A percentile compares a stretch with the other conserved stretches of the same genome.
These are phyloP conservation scores for Neonectria faginata DNA, from an alignment of 2,329 filamentous ascomycete genomes.

Conservation along the genomic window DNA sequence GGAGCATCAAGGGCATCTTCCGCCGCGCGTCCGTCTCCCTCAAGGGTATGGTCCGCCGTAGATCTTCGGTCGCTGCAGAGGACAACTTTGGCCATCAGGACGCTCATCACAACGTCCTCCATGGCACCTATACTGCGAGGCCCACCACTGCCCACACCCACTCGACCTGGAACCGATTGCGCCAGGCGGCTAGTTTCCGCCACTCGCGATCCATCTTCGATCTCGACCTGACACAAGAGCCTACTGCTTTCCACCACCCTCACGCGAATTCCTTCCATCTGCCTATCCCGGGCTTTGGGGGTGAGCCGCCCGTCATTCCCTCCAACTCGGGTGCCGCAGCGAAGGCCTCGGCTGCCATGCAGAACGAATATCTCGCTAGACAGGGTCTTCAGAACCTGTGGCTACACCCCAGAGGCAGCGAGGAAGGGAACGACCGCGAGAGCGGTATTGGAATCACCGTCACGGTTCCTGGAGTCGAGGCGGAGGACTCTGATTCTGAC, in stretches of 20 bases:
- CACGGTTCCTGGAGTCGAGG: slow-evolving; percentile 56
- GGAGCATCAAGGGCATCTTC: slow-evolving; percentile 62
- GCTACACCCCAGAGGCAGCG: slow-evolving; percentile 54
- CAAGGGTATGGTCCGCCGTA: slow-evolving; percentile 63
- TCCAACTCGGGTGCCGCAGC: slow-evolving; percentile 70
- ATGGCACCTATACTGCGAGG: slow-evolving; percentile 40
- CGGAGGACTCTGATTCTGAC: slow-evolving; percentile 51
- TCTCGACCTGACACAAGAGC: slow-evolving; percentile 50
- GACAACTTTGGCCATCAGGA: slow-evolving; percentile 46
- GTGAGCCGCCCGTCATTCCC: slow-evolving; percentile 71
- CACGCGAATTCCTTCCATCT: slow-evolving; percentile 47
- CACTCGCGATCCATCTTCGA: slow-evolving; percentile 60
- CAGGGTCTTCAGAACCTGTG: slow-evolving; percentile 56
- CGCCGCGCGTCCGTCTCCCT: slow-evolving; percentile 67
- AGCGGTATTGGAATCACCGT: slow-evolving; percentile 73
- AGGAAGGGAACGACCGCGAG: slow-evolving; percentile 68
- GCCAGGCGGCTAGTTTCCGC: slow-evolving; percentile 64
- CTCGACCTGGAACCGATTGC: slow-evolving; percentile 63
- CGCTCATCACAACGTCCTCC: slow-evolving; percentile 26
- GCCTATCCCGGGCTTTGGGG: slow-evolving; percentile 62
- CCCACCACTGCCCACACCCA: slow-evolving; percentile 59
- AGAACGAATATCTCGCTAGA: slow-evolving; percentile 62
- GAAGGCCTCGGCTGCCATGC: slow-evolving; percentile 69
- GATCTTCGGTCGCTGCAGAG: slow-evolving; percentile 56
- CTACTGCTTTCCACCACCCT: slow-evolving; percentile 39